Evolutionary conservation across 164 flowering plant species (phyloP).

Genomic region (Liquidambar formosana): DNA sequence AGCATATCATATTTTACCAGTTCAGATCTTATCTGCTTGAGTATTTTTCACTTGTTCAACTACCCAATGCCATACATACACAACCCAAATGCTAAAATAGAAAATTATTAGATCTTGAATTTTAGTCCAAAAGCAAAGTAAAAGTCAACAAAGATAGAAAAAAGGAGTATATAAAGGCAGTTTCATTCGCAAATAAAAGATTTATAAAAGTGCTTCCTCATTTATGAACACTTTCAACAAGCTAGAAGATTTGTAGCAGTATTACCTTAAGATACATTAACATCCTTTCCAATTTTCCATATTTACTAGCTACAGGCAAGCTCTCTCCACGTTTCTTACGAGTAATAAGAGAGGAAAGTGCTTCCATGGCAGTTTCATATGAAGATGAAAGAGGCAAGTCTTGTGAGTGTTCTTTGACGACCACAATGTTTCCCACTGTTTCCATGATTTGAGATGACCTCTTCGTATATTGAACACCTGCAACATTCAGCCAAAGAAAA

Average conservation of each 20-base stretch:
- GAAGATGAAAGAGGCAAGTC: conserved; percentile 38
- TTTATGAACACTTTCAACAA: background rate
- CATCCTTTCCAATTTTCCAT: conserved; percentile 64
- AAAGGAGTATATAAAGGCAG: background rate
- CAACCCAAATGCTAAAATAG: too few relatives aligned
- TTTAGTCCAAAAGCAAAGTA: too few relatives aligned
- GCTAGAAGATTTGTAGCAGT: background rate
- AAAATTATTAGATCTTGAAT: too few relatives aligned
- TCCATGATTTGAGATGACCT: conserved; percentile 34
- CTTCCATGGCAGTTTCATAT: conserved; percentile 88
- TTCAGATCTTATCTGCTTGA: too few relatives aligned
- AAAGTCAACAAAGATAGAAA: background rate
- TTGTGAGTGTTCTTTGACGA: conserved; percentile 17
- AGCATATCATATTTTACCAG: too few relatives aligned
- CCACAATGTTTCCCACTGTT: conserved; percentile 31
- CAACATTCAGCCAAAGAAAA: conserved; percentile 10
- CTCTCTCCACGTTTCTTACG: conserved; percentile 54
- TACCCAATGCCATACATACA: too few relatives aligned
- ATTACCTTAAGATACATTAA: conserved; percentile 71
- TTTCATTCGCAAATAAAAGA: background rate
- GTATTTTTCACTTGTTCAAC: background rate
- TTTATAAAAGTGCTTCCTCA: background rate
- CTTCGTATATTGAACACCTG: conserved; percentile 34
- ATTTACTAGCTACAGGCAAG: conserved; percentile 32
- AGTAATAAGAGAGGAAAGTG: conserved; percentile 82